phyloP scores from a whole-genome alignment of 2,329 filamentous ascomycete species.

The Coniochaeta hoffmannii region DNA sequence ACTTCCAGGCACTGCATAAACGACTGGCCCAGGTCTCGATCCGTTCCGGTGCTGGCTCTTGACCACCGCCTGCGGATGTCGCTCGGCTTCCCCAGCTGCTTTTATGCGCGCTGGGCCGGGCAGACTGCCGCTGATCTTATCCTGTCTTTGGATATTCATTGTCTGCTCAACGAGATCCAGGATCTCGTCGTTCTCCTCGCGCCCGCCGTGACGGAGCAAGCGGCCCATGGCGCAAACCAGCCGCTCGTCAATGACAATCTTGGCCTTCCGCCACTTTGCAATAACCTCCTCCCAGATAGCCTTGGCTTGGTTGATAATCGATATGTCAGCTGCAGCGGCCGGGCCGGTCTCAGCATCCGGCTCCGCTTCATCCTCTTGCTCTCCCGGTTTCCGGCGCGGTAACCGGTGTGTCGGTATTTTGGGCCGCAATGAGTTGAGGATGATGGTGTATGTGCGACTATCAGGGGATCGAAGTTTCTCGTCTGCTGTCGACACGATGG shows the following conservation, averaged over 20 bases:
- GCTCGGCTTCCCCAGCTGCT: neutral
- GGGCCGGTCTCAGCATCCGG: neutral
- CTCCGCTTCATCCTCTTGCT: conserved; percentile 21
- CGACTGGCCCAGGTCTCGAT: conserved; percentile 5
- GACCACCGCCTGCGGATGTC: neutral
- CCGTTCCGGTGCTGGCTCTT: conserved; percentile 1
- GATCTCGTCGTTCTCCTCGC: conserved; percentile 61
- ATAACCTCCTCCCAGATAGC: conserved; percentile 76
- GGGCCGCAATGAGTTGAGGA: conserved; percentile 67
- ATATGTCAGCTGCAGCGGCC: conserved; percentile 20
- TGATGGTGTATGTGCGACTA: conserved; percentile 68
- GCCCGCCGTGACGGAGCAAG: conserved; percentile 59
- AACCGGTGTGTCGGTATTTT: conserved; percentile 23
- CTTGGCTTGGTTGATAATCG: conserved; percentile 58
- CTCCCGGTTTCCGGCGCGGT: conserved; percentile 14
- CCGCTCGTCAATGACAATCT: conserved; percentile 66
- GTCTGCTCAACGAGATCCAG: conserved; percentile 74
- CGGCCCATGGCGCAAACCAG: conserved; percentile 77
- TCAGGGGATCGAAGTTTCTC: conserved; percentile 58
- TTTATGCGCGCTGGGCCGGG: neutral
- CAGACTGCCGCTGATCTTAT: conserved; percentile 19
- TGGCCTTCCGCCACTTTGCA: conserved; percentile 64
- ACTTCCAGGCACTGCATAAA: conserved; percentile 36
- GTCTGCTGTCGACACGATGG: conserved; percentile 65
- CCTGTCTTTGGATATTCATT: conserved; percentile 61